Evolutionary conservation across 2,329 filamentous ascomycete species (phyloP), one percentile per base, ranked within the genome.

Genomic region (Periconia digitata): DNA sequence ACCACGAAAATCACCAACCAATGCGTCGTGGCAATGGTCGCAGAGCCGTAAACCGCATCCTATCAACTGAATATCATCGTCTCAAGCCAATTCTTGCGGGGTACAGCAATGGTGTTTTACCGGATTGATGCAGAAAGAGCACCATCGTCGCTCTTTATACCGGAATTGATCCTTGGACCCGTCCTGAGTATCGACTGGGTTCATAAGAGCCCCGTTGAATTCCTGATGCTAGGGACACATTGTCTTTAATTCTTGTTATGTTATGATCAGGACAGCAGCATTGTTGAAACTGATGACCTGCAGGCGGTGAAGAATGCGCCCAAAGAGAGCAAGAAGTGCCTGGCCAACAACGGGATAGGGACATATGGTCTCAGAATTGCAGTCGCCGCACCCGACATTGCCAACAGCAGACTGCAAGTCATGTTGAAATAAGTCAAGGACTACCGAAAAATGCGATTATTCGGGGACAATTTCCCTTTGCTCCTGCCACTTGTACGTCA

Each of bases 241-340:
- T n/a, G 12, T 40, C 18, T 3, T 18, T 3, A 1, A 60, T 42
- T 2, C 2, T 23, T 18, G 49, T 40, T 2, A 68, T 40, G 0
- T 53, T 13, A 27, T 70, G 66, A 0, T 18, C n/a, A 0, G 24
- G 16, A 35, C 67, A 70, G 3, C n/a, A n/a, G n/a, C n/a, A n/a
- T n/a, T n/a, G n/a, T n/a, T n/a, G n/a, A n/a, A n/a, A n/a, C n/a
- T n/a, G n/a, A n/a, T n/a, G n/a, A n/a, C n/a, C n/a, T n/a, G n/a
- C n/a, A n/a, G n/a, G n/a, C n/a, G n/a, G n/a, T n/a, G n/a, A n/a
- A n/a, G n/a, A n/a, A n/a, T n/a, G n/a, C n/a, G n/a, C n/a, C n/a
- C n/a, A n/a, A n/a, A n/a, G n/a, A n/a, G n/a, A n/a, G n/a, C n/a
- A n/a, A n/a, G n/a, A n/a, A n/a, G n/a, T n/a, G n/a, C n/a, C n/a